Conservation (phyloP, 2,329 filamentous ascomycete genomes). For the Apiospora saccharicola region DNA sequence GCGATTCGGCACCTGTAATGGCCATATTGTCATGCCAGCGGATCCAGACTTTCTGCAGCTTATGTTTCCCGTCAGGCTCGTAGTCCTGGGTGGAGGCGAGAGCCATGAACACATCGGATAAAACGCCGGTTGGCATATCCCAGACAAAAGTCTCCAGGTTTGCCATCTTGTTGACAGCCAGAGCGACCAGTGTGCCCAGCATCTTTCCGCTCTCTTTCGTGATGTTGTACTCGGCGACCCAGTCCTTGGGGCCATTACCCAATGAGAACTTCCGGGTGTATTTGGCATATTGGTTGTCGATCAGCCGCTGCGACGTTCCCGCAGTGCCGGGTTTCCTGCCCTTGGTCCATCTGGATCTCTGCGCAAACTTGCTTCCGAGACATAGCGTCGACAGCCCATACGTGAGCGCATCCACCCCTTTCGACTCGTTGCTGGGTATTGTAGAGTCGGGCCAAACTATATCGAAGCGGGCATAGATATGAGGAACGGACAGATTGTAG, state of each 20-base stretch:
- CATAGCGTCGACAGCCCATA: conserved; percentile 83
- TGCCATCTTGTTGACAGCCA: conserved; percentile 82
- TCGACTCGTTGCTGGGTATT: conserved; percentile 68
- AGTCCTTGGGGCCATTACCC: conserved; percentile 80
- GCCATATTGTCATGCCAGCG: conserved; percentile 82
- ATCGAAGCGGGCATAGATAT: conserved; percentile 85
- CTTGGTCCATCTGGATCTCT: conserved; percentile 46
- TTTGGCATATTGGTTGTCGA: conserved; percentile 74
- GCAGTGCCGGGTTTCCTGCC: conserved; percentile 32
- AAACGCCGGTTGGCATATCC: conserved; percentile 88
- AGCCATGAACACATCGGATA: conserved; percentile 82
- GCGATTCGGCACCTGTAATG: conserved; percentile 44
- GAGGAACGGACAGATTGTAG: conserved; percentile 76
- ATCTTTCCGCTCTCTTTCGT: conserved; percentile 87
- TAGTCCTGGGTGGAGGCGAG: conserved; percentile 74
- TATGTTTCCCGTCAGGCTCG: conserved; percentile 64
- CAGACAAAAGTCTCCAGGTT: conserved; percentile 84
- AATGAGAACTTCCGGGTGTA: conserved; percentile 84
- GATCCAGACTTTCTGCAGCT: conserved; percentile 78
- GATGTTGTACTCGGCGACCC: conserved; percentile 84
- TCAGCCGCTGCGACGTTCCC: conserved; percentile 39
- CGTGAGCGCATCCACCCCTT: conserved; percentile 81
- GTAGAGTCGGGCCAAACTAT: conserved; percentile 85
- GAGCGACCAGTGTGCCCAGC: conserved; percentile 82
- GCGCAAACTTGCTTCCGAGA: conserved; percentile 63